Percentiles rank a stretch among this genome's conserved stretches.
Evolutionary conservation across 306 rosid species (phyloP).

Genomic region (Acacia crassicarpa): DNA sequence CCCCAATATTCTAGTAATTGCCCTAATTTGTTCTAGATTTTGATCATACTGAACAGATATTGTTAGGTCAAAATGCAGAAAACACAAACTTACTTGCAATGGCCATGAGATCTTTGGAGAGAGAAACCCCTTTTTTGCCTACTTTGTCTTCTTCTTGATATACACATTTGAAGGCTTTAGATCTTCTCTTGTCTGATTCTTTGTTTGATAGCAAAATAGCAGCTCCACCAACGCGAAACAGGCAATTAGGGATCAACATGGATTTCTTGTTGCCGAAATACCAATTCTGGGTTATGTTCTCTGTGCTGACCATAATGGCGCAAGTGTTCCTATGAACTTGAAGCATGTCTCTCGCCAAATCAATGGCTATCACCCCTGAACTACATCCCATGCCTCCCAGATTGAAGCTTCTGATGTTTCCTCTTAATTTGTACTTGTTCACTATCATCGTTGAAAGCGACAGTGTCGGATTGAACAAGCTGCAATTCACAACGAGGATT

Average conservation of each 20-base stretch:
- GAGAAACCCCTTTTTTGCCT: slow-evolving; percentile 60
- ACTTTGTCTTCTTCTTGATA: slow-evolving; percentile 53
- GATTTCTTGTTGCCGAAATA: slow-evolving; percentile 66
- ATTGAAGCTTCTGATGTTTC: slow-evolving; percentile 50
- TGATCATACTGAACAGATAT: background rate
- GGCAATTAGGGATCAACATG: slow-evolving; percentile 66
- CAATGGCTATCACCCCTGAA: slow-evolving; percentile 65
- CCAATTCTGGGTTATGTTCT: slow-evolving; percentile 73
- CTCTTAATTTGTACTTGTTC: slow-evolving; percentile 58
- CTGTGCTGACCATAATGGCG: slow-evolving; percentile 62
- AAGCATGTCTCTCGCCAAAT: slow-evolving; percentile 64
- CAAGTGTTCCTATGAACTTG: slow-evolving; percentile 56
- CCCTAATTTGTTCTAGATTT: background rate
- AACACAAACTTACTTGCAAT: slow-evolving; percentile 39
- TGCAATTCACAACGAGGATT: slow-evolving; percentile 65
- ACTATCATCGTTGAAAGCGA: slow-evolving; percentile 74
- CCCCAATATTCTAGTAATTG: background rate
- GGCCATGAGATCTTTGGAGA: slow-evolving; percentile 66
- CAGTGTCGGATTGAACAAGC: slow-evolving; percentile 71
- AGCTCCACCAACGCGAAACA: slow-evolving; percentile 61
- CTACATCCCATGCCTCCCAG: slow-evolving; percentile 76
- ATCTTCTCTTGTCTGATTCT: slow-evolving; percentile 27
- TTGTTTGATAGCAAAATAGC: slow-evolving; percentile 60
- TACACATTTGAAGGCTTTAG: slow-evolving; percentile 59
- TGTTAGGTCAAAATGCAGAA: background rate